phyloP scores from a whole-genome alignment of 2,329 filamentous ascomycete genomes.

The Malbranchea zuffiana region DNA sequence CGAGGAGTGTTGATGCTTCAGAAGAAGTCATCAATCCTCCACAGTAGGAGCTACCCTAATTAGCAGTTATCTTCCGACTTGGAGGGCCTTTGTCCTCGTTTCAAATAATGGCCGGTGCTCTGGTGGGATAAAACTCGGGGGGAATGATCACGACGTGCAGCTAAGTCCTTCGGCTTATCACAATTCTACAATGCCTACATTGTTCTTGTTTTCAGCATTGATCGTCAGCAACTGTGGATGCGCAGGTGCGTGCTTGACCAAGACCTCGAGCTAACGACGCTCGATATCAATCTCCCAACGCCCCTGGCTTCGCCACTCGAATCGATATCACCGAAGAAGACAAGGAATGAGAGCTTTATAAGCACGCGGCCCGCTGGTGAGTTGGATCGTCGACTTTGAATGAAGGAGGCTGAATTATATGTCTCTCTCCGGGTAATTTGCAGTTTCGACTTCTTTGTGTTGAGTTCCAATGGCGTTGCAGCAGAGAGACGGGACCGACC shows the following conservation, averaged over 20 bases:
- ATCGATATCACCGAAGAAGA: conserved; percentile 15
- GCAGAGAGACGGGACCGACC: conserved; percentile 1
- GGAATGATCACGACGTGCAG: conserved; percentile 12
- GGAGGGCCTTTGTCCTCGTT: neutral
- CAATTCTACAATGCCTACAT: conserved; percentile 11
- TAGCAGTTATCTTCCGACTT: neutral
- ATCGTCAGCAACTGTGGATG: conserved; percentile 15
- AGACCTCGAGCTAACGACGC: neutral
- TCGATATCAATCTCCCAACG: neutral
- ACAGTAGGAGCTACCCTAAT: conserved; percentile 16
- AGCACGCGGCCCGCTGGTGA: conserved; percentile 20
- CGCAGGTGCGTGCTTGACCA: conserved; percentile 11
- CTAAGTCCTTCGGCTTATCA: conserved; percentile 16
- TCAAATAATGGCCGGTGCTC: neutral
- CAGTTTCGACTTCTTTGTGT: conserved; percentile 7
- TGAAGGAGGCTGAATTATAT: conserved; percentile 15
- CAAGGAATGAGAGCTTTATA: conserved; percentile 19
- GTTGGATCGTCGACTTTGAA: conserved; percentile 19
- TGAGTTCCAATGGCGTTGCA: conserved; percentile 6
- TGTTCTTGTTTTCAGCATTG: conserved; percentile 11
- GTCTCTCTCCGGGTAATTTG: conserved; percentile 8
- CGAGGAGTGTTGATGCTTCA: conserved; percentile 25
- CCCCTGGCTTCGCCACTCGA: neutral
- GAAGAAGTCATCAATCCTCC: conserved; percentile 27
- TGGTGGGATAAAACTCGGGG: neutral